Base-by-base conservation (phyloP, 441 rosid species). In the Biscutella laevigata region DNA sequence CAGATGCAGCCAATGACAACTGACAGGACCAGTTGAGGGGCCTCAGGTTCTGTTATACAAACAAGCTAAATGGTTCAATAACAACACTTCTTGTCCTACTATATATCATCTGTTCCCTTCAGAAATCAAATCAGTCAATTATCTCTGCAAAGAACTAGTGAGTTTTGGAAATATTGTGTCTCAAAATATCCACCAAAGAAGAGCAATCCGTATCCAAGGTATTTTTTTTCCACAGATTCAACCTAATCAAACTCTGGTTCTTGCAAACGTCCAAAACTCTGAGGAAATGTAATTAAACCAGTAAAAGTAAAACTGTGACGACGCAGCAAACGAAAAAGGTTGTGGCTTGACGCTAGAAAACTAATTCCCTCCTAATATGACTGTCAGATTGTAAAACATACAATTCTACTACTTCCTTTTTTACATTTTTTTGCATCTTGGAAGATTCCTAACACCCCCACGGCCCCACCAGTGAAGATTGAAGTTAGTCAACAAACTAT, bases 1-100 rank as follows among this genome's bases (percentile, higher is more conserved):
- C 52, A 67, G 69, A 68, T 53, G 53, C 65, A 78, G 59, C 40
- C 68, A 64, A 42, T 64, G 84, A 75, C 80, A 72, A 62, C 46
- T 53, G 82, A 77, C 82, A 77, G 22, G 60, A 61, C 70, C 53
- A 57, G 17, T 77, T 71, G 73, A 54, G 60, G 61, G 69, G n/a
- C n/a, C 59, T 61, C 62, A 53, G 64, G 59, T 64, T 52, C 50
- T 62, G 66, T 49, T 62, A 48, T 56, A 21, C 37, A 56, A 48
- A 46, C 46, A 50, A 67, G 57, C 34, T 45, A 59, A 56, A 37
- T 20, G 39, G 64, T 56, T 30, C 20, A 56, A 32, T 52, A 33
- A 20, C 54, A 64, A 59, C 66, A 60, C 65, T 68, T 59, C 1
- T 51, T 52, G 65, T 59, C 61, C 61, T 53, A 66, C 61, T 65